Evolutionary conservation across 1,284 basidiomycete species (phyloP), one percentile per base, ranked within the genome.

Genomic region (Ceratobasidium sp.): DNA sequence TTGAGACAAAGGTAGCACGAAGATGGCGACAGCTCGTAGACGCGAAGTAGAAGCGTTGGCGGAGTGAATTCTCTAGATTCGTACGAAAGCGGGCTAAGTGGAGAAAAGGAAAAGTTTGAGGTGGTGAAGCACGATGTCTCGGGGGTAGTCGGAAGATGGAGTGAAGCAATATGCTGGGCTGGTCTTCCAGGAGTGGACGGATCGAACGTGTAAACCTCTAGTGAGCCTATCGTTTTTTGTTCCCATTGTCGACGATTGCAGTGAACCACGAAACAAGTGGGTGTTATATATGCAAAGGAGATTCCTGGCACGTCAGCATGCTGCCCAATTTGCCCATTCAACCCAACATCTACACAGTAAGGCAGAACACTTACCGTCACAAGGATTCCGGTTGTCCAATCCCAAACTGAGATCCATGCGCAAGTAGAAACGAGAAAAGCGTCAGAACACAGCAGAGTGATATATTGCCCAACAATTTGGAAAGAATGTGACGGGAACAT

Each of bases 381-480:
- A 20, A 76, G 49, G 5, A 67, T 49, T 2, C 73, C 73, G 1
- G 73, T 67, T 3, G 73, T 76, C 73, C 73, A 76, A 44, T 76
- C 63, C 73, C 73, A 76, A 2, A 76, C 51, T 15, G 28, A 76
- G 1, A 76, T 53, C 33, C 49, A 20, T 9, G 73, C 63, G 5
- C 63, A 56, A 42, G 28, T 26, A 33, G 1, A 15, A 40, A 53
- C 26, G 0, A 76, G 53, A 1, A 51, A 49, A 40, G 18, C 18
- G 51, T 67, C 67, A 18, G 73, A 67, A 53, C 49, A 55, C 33
- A 67, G 40, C 13, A 76, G 51, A 6, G 63, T 49, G 23, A 76
- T 15, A 46, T 26, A 56, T 6, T 33, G 39, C 5, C 73, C 73
- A 33, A 66, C 15, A n/a, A 76, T 76, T 63, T 76, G 73, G 51